Evolutionary conservation across 2,329 filamentous ascomycete species (phyloP).

Genomic region (Ophiostoma himal-ulmi): DNA sequence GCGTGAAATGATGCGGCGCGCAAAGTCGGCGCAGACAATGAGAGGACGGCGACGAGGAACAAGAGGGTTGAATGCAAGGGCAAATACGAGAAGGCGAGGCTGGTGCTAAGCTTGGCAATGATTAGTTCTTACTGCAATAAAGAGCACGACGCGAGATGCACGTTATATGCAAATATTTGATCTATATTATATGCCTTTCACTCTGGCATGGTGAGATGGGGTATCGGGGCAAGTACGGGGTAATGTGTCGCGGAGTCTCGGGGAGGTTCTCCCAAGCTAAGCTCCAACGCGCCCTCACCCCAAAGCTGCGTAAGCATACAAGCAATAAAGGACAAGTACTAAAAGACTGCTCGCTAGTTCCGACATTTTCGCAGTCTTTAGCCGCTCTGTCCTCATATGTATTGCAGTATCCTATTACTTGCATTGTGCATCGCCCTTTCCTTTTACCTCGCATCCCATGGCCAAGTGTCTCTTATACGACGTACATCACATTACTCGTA

Average conservation of each 20-base stretch:
- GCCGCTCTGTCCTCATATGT: conserved; percentile 7
- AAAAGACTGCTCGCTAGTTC: background rate
- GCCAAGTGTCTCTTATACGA: too few species aligned
- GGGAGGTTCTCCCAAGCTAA: background rate
- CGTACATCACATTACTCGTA: background rate
- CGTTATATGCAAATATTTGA: background rate
- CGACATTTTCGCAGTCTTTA: conserved; percentile 9
- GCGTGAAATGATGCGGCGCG: conserved; percentile 3
- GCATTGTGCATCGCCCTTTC: background rate
- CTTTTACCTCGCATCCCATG: background rate
- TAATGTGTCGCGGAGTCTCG: background rate
- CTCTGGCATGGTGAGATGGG: background rate
- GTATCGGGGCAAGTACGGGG: background rate
- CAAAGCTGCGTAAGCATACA: background rate
- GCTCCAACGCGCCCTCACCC: too few species aligned
- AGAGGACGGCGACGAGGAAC: background rate
- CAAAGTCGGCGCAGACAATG: background rate
- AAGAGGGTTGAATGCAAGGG: background rate
- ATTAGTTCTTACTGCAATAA: background rate
- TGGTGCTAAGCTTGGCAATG: background rate
- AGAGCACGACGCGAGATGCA: background rate
- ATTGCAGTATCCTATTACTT: background rate
- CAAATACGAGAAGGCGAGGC: background rate
- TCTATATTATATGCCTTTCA: background rate
- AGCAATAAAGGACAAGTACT: background rate